phyloP scores from a whole-genome alignment of 768 basidiomycete species.

The Suillus bovinus region DNA sequence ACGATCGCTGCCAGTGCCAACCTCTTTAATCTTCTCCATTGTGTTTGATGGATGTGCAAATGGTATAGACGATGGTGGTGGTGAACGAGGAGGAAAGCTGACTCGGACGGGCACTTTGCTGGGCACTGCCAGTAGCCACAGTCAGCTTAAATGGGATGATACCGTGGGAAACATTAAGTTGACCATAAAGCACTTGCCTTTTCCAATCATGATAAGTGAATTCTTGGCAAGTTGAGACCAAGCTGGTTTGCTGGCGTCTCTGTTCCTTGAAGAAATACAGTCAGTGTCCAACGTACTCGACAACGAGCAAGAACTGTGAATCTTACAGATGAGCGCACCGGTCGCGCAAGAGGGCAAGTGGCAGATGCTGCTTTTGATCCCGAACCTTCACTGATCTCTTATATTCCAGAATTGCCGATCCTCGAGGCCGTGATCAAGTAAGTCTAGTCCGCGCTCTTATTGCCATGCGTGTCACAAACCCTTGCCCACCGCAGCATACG shows the following conservation, averaged over 20 bases:
- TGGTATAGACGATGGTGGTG: slow-evolving; percentile 6
- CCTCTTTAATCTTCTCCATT: slow-evolving; percentile 55
- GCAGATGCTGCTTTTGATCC: slow-evolving; percentile 16
- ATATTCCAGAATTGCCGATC: slow-evolving; percentile 78
- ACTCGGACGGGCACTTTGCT: slow-evolving; percentile 7
- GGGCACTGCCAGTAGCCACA: slow-evolving; percentile 18
- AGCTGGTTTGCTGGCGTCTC: slow-evolving; percentile 1
- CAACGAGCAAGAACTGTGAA: slow-evolving; percentile 3
- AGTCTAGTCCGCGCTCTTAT: slow-evolving; percentile 24
- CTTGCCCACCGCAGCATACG: slow-evolving; percentile 65
- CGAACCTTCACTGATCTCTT: slow-evolving; percentile 20
- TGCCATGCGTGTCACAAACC: slow-evolving; percentile 25
- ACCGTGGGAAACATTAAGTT: slow-evolving; percentile 35
- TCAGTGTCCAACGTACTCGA: slow-evolving; percentile 5
- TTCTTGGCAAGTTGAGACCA: slow-evolving; percentile 1
- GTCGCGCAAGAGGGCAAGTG: slow-evolving; percentile 79
- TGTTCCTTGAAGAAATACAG: slow-evolving; percentile 5
- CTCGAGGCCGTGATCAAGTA: slow-evolving; percentile 94
- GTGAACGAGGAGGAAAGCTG: slow-evolving; percentile 15
- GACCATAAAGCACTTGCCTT: slow-evolving; percentile 25
- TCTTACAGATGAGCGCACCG: slow-evolving; percentile 54
- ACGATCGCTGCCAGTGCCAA: slow-evolving; percentile 18
- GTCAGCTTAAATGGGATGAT: slow-evolving; percentile 25
- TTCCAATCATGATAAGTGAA: slow-evolving; percentile 31
- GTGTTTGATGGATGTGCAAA: slow-evolving; percentile 18